Evolutionary conservation across 305 asterid genomes (phyloP).

Genomic region (Plantago coronopus): DNA sequence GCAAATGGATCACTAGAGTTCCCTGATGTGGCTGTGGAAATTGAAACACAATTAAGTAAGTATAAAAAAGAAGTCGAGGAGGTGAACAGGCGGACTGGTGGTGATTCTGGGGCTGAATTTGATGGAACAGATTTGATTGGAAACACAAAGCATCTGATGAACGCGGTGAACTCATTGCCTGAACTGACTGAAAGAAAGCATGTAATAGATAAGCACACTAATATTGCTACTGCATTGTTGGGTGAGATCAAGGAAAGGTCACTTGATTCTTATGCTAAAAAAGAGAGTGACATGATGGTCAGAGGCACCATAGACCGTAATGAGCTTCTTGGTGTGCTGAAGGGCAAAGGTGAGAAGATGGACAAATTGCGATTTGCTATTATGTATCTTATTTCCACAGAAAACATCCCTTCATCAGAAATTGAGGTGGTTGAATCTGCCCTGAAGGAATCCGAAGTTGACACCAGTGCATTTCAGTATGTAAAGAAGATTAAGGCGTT

Average conservation of each 20-base stretch:
- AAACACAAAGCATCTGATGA: slow-evolving; percentile 87
- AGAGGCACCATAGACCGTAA: slow-evolving; percentile 73
- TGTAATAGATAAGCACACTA: slow-evolving; percentile 85
- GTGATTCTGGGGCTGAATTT: slow-evolving; percentile 66
- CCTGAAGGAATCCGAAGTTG: slow-evolving; percentile 71
- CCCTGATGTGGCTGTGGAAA: slow-evolving; percentile 81
- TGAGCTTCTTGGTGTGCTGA: slow-evolving; percentile 64
- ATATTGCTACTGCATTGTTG: slow-evolving; percentile 76
- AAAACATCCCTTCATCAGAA: slow-evolving; percentile 59
- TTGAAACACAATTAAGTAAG: slow-evolving; percentile 64
- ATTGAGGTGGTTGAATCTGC: slow-evolving; percentile 69
- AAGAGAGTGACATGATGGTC: slow-evolving; percentile 77
- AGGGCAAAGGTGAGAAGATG: slow-evolving; percentile 66
- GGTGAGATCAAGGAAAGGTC: slow-evolving; percentile 84
- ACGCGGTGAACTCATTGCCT: slow-evolving; percentile 81
- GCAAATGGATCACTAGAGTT: slow-evolving; percentile 71
- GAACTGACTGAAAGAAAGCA: slow-evolving; percentile 86
- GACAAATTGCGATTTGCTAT: slow-evolving; percentile 78
- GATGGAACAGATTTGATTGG: slow-evolving; percentile 77
- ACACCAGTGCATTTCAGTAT: slow-evolving; percentile 70
- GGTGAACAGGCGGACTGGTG: slow-evolving; percentile 78
- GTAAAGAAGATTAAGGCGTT: slow-evolving; percentile 77
- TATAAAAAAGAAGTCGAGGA: slow-evolving; percentile 82
- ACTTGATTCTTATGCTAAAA: slow-evolving; percentile 70
- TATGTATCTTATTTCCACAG: slow-evolving; percentile 67